phyloP scores from a whole-genome alignment of 2,329 filamentous ascomycete species.

The Aspergillus clavatus region DNA sequence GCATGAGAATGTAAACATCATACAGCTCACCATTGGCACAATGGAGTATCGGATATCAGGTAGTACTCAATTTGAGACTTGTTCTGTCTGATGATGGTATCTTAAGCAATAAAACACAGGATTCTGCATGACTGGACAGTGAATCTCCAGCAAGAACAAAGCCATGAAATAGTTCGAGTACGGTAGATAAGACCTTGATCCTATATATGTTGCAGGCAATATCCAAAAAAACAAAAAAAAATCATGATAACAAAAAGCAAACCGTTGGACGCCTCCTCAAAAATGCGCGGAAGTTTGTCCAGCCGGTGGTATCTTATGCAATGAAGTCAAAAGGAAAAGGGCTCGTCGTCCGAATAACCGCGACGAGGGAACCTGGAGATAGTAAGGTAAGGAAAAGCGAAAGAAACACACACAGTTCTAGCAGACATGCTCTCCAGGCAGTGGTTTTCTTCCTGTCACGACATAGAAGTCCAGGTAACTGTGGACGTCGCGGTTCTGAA shows the following conservation, averaged over 20 bases:
- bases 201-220: background rate
- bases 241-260: constrained; percentile 3
- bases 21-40: no score
- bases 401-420: background rate
- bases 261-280: constrained; percentile 19
- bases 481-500: constrained; percentile 40
- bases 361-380: background rate
- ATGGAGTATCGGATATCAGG: no score
- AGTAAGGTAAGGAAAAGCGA: constrained; percentile 1
- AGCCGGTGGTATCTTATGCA: constrained; percentile 28
- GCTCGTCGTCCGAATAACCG: background rate
- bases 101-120: no score
- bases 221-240: constrained; percentile 1
- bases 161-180: no score
- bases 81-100: no score
- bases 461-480: constrained; percentile 39
- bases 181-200: no score
- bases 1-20: no score
- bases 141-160: no score
- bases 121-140: no score
- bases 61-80: no score
- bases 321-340: constrained; percentile 15
- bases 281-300: constrained; percentile 17
- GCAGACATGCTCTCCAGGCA: constrained; percentile 14
- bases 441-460: constrained; percentile 35